Conservation (phyloP, 2,329 filamentous ascomycete species). For the Botrytis fragariae region DNA sequence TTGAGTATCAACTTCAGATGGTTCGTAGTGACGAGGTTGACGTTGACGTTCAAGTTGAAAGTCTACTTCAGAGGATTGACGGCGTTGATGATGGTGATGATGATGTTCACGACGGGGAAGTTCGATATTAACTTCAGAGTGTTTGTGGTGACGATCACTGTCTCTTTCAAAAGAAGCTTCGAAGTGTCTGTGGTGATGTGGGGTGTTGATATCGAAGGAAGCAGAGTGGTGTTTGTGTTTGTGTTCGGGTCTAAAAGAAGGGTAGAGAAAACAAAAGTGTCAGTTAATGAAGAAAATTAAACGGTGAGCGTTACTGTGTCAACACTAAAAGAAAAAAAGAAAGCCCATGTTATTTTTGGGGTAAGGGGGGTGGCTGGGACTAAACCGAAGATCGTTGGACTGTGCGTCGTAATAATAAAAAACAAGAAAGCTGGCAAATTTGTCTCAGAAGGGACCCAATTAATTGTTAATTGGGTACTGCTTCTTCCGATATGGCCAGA, state of each 20-base stretch:
- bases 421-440: conserved; percentile 22
- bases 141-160: conserved; percentile 18
- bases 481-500: conserved; percentile 19
- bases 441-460: conserved; percentile 21
- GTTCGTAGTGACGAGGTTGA: conserved; percentile 38
- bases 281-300: conserved; percentile 26
- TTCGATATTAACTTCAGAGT: conserved; percentile 42
- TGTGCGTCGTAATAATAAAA: conserved; percentile 21
- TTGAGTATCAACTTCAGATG: conserved; percentile 29
- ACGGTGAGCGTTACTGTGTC: conserved; percentile 44
- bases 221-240: conserved; percentile 44
- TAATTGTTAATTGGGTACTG: conserved; percentile 19
- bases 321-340: conserved; percentile 35
- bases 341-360: conserved; percentile 13
- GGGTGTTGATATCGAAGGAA: conserved; percentile 51
- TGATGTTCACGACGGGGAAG: conserved; percentile 29
- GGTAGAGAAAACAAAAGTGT: conserved; percentile 29
- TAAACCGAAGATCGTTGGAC: conserved; percentile 21
- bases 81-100: conserved; percentile 28
- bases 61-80: conserved; percentile 37
- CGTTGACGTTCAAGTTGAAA: conserved; percentile 43
- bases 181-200: conserved; percentile 29
- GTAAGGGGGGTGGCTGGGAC: conserved; percentile 23
- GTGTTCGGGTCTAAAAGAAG: conserved; percentile 31
- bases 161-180: conserved; percentile 23